These are phyloP conservation scores for Macrophomina tecta DNA, from an alignment of 2,329 filamentous ascomycete species.

Conservation along the genomic window DNA sequence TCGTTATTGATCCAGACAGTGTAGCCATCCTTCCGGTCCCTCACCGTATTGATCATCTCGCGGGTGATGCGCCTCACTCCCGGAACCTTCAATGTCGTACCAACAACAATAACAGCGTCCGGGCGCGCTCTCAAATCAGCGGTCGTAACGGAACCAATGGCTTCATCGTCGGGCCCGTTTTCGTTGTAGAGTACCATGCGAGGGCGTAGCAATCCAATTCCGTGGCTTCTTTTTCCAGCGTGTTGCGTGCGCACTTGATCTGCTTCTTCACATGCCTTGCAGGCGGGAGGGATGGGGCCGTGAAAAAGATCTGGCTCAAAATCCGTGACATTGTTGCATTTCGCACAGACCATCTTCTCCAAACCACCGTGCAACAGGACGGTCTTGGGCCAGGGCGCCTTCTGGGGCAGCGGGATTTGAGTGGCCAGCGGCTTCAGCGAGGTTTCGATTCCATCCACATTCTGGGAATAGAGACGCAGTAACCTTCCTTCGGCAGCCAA, in stretches of 20 bases:
- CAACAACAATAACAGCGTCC: slow-evolving; percentile 92
- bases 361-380: slow-evolving; percentile 93
- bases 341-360: slow-evolving; percentile 95
- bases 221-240: slow-evolving; percentile 88
- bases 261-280: slow-evolving; percentile 72
- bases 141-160: slow-evolving; percentile 88
- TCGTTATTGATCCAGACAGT: slow-evolving; percentile 96
- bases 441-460: slow-evolving; percentile 94
- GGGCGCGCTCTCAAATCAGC: slow-evolving; percentile 85
- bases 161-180: slow-evolving; percentile 93
- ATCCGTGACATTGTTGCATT: slow-evolving; percentile 77
- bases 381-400: slow-evolving; percentile 90
- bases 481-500: slow-evolving; percentile 86
- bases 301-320: slow-evolving; percentile 83
- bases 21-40: slow-evolving; percentile 80
- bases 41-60: slow-evolving; percentile 88
- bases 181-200: slow-evolving; percentile 98
- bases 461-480: slow-evolving; percentile 91
- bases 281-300: slow-evolving; percentile 82
- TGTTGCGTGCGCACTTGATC: slow-evolving; percentile 77
- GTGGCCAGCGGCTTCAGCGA: slow-evolving; percentile 80
- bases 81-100: slow-evolving; percentile 93
- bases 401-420: slow-evolving; percentile 77
- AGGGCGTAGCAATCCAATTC: slow-evolving; percentile 86
- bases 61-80: slow-evolving; percentile 88